These are phyloP conservation scores for Blepharisma stoltei DNA, from an alignment of 73 alveolate genomes.

Conservation along the genomic window DNA sequence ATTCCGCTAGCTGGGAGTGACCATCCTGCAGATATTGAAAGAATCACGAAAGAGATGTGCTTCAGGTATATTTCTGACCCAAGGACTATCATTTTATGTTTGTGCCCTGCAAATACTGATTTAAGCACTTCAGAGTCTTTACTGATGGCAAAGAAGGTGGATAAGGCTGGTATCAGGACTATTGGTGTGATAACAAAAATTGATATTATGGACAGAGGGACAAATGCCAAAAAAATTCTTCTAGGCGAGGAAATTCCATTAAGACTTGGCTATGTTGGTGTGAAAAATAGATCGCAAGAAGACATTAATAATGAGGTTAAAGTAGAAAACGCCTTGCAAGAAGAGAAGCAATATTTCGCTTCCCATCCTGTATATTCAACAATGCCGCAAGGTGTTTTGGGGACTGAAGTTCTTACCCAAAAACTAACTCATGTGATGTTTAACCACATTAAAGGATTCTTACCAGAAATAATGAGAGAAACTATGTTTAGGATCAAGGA, in stretches of 20 bases:
- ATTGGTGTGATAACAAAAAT: conserved; percentile 81
- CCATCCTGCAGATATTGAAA: conserved; percentile 36
- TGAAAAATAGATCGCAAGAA: conserved; percentile 91
- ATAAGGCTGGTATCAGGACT: conserved; percentile 88
- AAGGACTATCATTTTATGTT: conserved; percentile 73
- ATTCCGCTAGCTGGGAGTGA: conserved; percentile 63
- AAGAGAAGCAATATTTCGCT: conserved; percentile 37
- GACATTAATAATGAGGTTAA: conserved; percentile 69
- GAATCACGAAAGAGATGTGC: conserved; percentile 94
- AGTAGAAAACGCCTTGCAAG: not conserved
- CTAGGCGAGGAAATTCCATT: conserved; percentile 92
- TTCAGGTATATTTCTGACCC: conserved; percentile 69
- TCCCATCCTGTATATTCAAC: conserved; percentile 60
- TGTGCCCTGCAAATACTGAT: conserved; percentile 79
- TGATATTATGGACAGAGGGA: conserved; percentile 97
- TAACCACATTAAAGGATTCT: conserved; percentile 69
- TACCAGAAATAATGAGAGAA: conserved; percentile 93
- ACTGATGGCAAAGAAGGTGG: conserved; percentile 89
- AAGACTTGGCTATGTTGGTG: conserved; percentile 98
- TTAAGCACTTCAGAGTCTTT: conserved; percentile 92
- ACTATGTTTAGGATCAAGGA: conserved; percentile 57
- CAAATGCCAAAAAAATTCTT: conserved; percentile 92
- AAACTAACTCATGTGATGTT: conserved; percentile 73
- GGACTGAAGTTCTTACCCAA: conserved; percentile 73
- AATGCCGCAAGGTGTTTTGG: conserved; percentile 65